Base-by-base conservation (phyloP, 2,329 filamentous ascomycete species). In the Ophiostoma triangulosporum region DNA sequence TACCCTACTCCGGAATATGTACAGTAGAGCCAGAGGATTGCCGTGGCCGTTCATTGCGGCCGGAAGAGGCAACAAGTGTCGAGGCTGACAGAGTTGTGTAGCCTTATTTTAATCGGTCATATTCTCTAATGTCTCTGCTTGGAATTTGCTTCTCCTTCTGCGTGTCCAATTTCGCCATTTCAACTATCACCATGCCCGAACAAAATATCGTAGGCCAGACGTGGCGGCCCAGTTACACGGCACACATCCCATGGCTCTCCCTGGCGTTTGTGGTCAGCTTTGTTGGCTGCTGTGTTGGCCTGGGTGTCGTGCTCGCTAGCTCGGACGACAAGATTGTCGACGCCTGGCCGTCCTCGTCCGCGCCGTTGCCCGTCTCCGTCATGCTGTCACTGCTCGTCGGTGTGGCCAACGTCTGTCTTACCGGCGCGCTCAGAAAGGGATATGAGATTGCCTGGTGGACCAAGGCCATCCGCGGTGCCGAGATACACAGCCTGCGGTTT, bases 401-500 rank as follows among this genome's bases (percentile, higher is more conserved):
- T 15, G 17, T 53, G 4, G 52, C 45, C 52, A 53, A 53, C 17
- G 27, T 53, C 7, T 43, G 45, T 29, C 46, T 53, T n/a, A 33
- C 33, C 6, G 52, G 12, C 4, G 45, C 45, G 1, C 35, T 53
- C n/a, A 29, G 24, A 33, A 49, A 33, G 26, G 52, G 32, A 33
- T 53, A 49, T 11, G 52, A 49, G 27, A 35, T 53, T 4, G 26
- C 52, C 2, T 53, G 52, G 52, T 53, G 52, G 52, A 8, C 31
- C 17, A 20, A 53, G 52, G 52, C 52, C 26, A 33, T 53, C 17
- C 32, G 27, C n/a, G 52, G 52, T 11, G 45, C 52, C 24, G 52
- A 53, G 22, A 45, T 53, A 33, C 52, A 27, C 4, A 48, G 26
- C 11, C 52, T 53, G 33, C 36, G 43, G 52, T 53, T 50, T 35